Percentiles rank a stretch among this genome's conserved stretches.
phyloP scores from a whole-genome alignment of 768 basidiomycete genomes.

The Mycena albidolilacea region DNA sequence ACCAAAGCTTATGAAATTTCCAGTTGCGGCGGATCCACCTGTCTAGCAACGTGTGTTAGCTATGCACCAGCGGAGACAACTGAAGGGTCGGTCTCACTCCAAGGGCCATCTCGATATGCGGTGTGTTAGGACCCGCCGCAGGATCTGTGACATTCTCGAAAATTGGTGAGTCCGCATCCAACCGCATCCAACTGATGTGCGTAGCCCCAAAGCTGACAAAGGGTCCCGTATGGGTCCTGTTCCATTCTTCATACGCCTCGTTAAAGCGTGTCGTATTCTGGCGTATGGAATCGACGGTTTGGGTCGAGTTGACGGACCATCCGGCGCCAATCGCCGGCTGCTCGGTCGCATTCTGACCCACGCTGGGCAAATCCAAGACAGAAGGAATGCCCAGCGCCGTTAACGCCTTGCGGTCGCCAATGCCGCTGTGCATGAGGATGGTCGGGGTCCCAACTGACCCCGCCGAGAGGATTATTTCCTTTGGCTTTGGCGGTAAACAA shows the following conservation, averaged over 20 bases:
- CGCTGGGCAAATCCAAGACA: neutral
- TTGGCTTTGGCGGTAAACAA: neutral
- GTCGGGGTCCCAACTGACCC: slow-evolving; percentile 1
- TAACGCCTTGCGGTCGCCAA: neutral
- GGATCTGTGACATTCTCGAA: neutral
- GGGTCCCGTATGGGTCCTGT: slow-evolving; percentile 3
- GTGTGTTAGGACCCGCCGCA: neutral
- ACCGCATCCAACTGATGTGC: neutral
- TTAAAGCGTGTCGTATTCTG: slow-evolving; percentile 1
- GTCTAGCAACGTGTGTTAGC: neutral
- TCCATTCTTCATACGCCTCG: slow-evolving; percentile 8
- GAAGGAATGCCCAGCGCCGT: neutral
- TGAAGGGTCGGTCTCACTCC: neutral
- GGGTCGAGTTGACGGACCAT: neutral
- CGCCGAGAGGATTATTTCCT: neutral
- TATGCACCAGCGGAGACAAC: neutral
- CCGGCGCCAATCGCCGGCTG: neutral
- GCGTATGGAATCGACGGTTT: neutral
- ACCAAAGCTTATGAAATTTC: neutral
- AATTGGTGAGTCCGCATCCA: neutral
- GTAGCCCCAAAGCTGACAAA: neutral
- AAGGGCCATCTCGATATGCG: slow-evolving; percentile 1
- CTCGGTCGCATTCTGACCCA: neutral
- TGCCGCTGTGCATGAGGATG: neutral
- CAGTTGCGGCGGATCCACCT: neutral